Evolutionary conservation across 345 rosid genomes (phyloP).

Genomic region (Populus simonii): DNA sequence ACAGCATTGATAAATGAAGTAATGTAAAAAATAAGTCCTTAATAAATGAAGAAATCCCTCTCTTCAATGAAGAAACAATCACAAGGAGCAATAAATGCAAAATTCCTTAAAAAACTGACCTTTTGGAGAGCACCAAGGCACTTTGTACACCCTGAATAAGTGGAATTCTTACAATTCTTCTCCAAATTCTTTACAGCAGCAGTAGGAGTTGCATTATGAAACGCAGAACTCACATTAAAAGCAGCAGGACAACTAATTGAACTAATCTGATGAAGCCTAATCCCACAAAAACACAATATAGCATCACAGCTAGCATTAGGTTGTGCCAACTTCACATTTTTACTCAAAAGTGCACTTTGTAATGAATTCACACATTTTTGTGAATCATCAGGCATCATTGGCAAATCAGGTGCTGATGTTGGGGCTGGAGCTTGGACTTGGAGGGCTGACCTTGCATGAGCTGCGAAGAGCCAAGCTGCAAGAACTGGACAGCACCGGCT

Average conservation of each 20-base stretch:
- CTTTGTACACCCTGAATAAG: conserved; percentile 89
- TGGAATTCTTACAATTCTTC: conserved; percentile 81
- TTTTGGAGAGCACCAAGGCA: conserved; percentile 95
- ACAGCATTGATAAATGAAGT: not conserved
- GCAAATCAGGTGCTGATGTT: conserved; percentile 48
- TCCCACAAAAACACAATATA: conserved; percentile 88
- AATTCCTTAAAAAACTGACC: conserved; percentile 37
- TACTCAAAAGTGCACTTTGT: conserved; percentile 69
- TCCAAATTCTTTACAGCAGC: conserved; percentile 82
- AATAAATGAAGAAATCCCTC: not conserved
- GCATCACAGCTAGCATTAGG: conserved; percentile 85
- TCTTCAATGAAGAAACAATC: not conserved
- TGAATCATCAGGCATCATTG: conserved; percentile 93
- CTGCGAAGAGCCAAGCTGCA: conserved; percentile 97
- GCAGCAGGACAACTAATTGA: conserved; percentile 97
- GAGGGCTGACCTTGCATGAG: conserved; percentile 86
- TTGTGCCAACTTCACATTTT: conserved; percentile 76
- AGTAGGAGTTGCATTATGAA: conserved; percentile 77
- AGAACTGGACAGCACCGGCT: conserved; percentile 94
- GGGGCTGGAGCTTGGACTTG: conserved; percentile 58
- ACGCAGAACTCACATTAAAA: conserved; percentile 65
- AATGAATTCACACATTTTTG: conserved; percentile 93
- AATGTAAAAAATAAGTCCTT: not conserved
- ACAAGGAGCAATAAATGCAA: conserved; percentile 17
- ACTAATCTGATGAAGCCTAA: conserved; percentile 89